Percentiles rank a stretch among this genome's conserved stretches.
Evolutionary conservation across 2,329 filamentous ascomycete genomes (phyloP).

Genomic region (Thermothelomyces thermophilus): DNA sequence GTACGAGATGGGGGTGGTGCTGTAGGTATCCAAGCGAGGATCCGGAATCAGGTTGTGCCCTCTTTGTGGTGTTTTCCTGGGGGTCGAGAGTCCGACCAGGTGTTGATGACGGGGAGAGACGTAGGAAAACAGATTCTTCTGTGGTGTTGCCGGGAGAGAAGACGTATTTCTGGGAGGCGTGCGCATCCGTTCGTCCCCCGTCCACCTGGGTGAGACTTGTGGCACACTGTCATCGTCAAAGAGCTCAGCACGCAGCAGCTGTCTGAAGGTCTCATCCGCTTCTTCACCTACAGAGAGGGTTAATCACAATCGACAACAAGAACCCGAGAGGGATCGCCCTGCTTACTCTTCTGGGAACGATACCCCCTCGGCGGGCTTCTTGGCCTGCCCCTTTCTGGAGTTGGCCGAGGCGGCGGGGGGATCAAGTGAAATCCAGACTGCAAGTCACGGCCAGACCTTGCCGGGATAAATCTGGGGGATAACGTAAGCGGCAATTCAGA

Average conservation of each 20-base stretch:
- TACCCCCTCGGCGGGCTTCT: conserved; percentile 58
- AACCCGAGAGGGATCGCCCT: conserved; percentile 7
- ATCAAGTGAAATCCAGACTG: conserved; percentile 88
- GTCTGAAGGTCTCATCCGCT: conserved; percentile 89
- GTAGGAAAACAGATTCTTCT: conserved; percentile 95
- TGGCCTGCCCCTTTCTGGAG: conserved; percentile 73
- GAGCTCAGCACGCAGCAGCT: conserved; percentile 79
- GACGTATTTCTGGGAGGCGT: conserved; percentile 60
- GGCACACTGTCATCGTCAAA: conserved; percentile 88
- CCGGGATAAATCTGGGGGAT: conserved; percentile 79
- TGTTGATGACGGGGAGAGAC: conserved; percentile 68
- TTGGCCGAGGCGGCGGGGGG: conserved; percentile 83
- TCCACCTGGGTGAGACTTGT: conserved; percentile 61
- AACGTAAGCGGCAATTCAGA: not conserved
- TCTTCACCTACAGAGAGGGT: conserved; percentile 61
- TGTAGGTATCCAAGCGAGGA: conserved; percentile 88
- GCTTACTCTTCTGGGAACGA: conserved; percentile 90
- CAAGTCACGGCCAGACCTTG: conserved; percentile 84
- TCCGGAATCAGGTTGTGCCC: conserved; percentile 85
- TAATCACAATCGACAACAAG: conserved; percentile 16
- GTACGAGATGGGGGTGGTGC: conserved; percentile 85
- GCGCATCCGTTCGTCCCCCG: conserved; percentile 50
- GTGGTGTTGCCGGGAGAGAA: conserved; percentile 58
- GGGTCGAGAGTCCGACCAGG: conserved; percentile 76
- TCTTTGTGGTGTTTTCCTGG: conserved; percentile 81